Conservation (phyloP, 345 rosid species). For the Syzygium aromaticum region DNA sequence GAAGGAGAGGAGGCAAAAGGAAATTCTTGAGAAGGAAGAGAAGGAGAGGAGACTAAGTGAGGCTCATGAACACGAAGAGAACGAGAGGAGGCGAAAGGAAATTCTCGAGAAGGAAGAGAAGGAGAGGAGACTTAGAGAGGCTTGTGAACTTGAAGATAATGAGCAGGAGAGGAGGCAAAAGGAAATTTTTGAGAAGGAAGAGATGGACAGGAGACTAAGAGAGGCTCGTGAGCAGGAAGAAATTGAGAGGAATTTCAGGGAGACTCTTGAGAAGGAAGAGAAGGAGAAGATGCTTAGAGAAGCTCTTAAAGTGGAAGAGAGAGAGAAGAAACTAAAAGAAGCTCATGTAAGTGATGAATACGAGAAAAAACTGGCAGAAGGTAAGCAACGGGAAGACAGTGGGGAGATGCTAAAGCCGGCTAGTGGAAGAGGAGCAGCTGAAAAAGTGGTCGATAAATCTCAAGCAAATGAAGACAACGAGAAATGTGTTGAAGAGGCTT, state of each 20-base stretch:
- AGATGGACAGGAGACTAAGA: not conserved
- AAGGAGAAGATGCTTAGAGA: constrained; percentile 25
- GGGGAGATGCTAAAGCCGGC: constrained; percentile 12
- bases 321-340: constrained; percentile 21
- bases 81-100: not conserved
- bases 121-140: not conserved
- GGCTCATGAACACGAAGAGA: not conserved
- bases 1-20: not conserved
- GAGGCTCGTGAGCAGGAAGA: constrained; percentile 3
- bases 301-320: constrained; percentile 20
- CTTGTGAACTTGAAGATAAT: not conserved
- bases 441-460: constrained; percentile 22
- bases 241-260: not conserved
- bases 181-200: not conserved
- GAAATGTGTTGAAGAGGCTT: constrained; percentile 21
- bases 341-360: constrained; percentile 25
- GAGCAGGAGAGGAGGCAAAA: not conserved
- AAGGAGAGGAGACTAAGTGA: not conserved
- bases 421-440: constrained; percentile 34
- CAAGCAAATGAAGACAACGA: constrained; percentile 23
- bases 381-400: constrained; percentile 27
- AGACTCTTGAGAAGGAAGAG: constrained; percentile 27
- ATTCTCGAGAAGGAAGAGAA: not conserved
- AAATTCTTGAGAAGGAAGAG: no score
- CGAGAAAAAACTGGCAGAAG: constrained; percentile 26